Conservation (phyloP, 192 early-diverging fungal genomes). For the Backusella macrospora region DNA sequence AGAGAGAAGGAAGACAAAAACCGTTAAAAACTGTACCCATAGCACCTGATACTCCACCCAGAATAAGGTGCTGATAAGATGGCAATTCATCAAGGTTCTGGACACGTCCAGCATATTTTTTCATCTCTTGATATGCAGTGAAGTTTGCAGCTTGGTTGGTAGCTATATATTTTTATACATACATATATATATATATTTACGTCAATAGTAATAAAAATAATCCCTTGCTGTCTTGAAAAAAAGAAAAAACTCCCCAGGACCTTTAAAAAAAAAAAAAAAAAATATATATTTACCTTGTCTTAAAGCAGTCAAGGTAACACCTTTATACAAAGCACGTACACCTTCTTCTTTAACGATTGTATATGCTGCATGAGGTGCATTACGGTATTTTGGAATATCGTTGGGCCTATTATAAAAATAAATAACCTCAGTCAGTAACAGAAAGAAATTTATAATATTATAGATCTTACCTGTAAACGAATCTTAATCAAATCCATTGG, state of each 20-base stretch:
- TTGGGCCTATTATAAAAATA: constrained; percentile 60
- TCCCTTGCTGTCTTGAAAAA: background rate
- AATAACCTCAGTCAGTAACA: background rate
- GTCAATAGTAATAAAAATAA: background rate
- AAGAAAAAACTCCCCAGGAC: background rate
- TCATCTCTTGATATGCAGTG: constrained; percentile 93
- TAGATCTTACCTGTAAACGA: constrained; percentile 68
- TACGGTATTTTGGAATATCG: constrained; percentile 95
- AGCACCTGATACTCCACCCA: constrained; percentile 88
- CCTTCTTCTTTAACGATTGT: constrained; percentile 95
- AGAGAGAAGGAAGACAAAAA: background rate
- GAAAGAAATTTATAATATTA: background rate
- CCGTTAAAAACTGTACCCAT: constrained; percentile 46
- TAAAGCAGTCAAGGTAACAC: constrained; percentile 87
- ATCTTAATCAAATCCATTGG: constrained; percentile 99
- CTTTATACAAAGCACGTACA: constrained; percentile 84
- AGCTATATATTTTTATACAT: constrained; percentile 43
- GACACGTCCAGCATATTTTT: constrained; percentile 65
- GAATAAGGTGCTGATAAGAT: constrained; percentile 84
- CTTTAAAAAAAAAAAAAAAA: background rate
- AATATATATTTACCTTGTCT: constrained; percentile 67
- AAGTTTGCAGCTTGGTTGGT: constrained; percentile 99
- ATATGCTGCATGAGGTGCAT: constrained; percentile 87
- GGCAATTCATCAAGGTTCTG: constrained; percentile 78
- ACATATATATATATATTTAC: background rate